A percentile compares a stretch with the other conserved stretches of the same genome.
phyloP scores from a whole-genome alignment of 176 grass and related monocot genomes.

The Oryza punctata region DNA sequence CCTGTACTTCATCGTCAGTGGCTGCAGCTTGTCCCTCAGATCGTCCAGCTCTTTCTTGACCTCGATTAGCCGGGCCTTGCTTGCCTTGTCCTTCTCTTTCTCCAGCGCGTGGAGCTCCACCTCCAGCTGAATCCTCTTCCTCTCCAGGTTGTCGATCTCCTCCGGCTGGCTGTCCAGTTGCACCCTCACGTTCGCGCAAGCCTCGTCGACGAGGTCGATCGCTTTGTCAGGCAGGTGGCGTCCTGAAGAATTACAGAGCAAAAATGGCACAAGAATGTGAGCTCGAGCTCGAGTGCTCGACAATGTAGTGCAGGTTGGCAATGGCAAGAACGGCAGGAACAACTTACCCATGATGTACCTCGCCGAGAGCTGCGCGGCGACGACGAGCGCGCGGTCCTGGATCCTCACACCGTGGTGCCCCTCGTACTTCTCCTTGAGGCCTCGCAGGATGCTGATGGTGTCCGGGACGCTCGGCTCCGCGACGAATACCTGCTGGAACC shows the following conservation, averaged over 20 bases:
- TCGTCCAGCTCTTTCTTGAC: constrained; percentile 75
- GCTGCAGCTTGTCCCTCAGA: constrained; percentile 82
- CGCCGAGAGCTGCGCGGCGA: constrained; percentile 71
- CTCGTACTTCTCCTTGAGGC: constrained; percentile 85
- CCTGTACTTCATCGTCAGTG: constrained; percentile 68
- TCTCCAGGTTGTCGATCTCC: constrained; percentile 81
- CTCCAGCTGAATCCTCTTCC: constrained; percentile 80
- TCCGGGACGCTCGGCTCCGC: constrained; percentile 74
- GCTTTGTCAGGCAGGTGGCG: constrained; percentile 83
- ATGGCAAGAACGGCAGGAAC: not conserved
- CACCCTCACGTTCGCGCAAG: constrained; percentile 80
- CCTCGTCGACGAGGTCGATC: constrained; percentile 84
- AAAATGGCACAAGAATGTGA: not conserved
- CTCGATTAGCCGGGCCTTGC: constrained; percentile 69
- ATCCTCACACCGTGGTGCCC: constrained; percentile 80
- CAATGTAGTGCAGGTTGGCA: not conserved
- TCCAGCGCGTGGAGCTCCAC: constrained; percentile 77
- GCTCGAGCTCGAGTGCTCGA: not conserved
- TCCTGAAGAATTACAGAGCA: constrained; percentile 17
- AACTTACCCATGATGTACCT: constrained; percentile 77
- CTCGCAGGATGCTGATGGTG: constrained; percentile 71
- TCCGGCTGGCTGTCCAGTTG: constrained; percentile 85
- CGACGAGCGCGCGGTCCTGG: constrained; percentile 67
- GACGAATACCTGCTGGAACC: constrained; percentile 84
- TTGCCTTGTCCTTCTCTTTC: constrained; percentile 92